phyloP scores from a whole-genome alignment of 2,329 filamentous ascomycete genomes.

The Ophiocordyceps robertsii region DNA sequence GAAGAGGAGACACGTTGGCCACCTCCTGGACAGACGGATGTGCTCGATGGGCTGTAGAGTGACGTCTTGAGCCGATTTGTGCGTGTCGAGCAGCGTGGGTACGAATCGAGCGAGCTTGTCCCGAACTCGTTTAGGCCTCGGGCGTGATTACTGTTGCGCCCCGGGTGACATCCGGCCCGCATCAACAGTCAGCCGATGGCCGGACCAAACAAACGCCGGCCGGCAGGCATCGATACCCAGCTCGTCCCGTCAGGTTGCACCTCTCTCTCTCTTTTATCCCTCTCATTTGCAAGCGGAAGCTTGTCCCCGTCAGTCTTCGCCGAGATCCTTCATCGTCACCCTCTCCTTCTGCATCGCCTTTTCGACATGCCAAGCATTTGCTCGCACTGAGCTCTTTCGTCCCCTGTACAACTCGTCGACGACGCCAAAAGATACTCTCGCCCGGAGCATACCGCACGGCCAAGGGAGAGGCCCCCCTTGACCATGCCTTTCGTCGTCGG shows the following conservation, averaged over 20 bases:
- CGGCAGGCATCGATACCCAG: not conserved
- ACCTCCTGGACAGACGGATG: too few species aligned
- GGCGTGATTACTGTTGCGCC: too few species aligned
- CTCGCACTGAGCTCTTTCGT: not conserved
- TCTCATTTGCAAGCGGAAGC: too few species aligned
- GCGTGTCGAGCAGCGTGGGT: too few species aligned
- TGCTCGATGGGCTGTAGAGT: too few species aligned
- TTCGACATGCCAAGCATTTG: too few species aligned
- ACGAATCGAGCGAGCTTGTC: too few species aligned
- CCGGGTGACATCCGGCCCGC: not conserved
- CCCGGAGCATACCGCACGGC: not conserved
- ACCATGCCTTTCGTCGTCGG: conserved; percentile 21
- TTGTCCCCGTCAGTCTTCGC: too few species aligned
- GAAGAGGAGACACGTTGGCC: too few species aligned
- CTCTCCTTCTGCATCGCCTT: not conserved
- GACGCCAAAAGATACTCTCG: not conserved
- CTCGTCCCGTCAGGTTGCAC: not conserved
- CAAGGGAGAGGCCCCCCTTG: not conserved
- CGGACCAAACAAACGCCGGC: conserved; percentile 2
- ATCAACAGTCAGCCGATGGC: conserved; percentile 1
- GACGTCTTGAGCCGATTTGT: too few species aligned
- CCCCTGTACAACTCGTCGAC: not conserved
- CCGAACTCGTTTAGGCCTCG: too few species aligned
- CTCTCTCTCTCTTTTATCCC: not conserved
- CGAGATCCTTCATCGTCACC: too few species aligned